Base-by-base conservation (phyloP, 352 stramenopile genomes). In the Pythium vanterpoolii region DNA sequence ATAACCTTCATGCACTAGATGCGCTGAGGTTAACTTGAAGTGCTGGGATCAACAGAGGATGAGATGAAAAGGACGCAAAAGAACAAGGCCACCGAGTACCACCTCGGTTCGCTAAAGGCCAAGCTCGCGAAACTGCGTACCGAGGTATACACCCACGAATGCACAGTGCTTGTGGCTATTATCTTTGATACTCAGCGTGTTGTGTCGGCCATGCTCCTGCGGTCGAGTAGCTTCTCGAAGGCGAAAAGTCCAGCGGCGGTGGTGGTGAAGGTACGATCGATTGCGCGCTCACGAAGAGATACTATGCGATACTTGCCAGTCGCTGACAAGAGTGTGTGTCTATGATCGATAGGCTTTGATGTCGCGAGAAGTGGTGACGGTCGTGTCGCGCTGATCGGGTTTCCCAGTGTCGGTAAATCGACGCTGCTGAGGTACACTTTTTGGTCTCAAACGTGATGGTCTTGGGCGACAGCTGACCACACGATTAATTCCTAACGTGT, bases 101-200 rank as follows among this genome's bases (percentile, higher is more conserved):
- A 96, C 68, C 78, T 98, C 27, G 95, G 96, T 9, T 83, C 87
- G 43, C 74, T 99, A 28, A 99, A 99, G 75, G 98, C 98, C 33
- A 99, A 99, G 79, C 80, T 99, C 31, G 97, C 97, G 33, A 99
- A 99, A 77, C 74, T 99, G 30, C 95, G 97, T 46, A 97, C 92
- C n/a, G 96, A 99, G 74, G 80, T 94, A 43, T 27, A 33, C 23
- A 14, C 2, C 16, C 4, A n/a, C 4, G 27, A 36, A 21, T 51
- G 1, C 11, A 6, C 14, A 34, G 6, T 38, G 36, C 11, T 21
- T 11, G 43, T 10, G 21, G 8, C 16, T 38, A 8, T 4, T 42
- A 13, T 6, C 5, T 16, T 23, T 19, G 1, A 18, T 42, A 42
- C 34, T 42, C 34, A 42, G 34, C 19, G 33, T 9, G 5, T 11